phyloP scores from a whole-genome alignment of 345 rosid species.

The Boechera stricta region DNA sequence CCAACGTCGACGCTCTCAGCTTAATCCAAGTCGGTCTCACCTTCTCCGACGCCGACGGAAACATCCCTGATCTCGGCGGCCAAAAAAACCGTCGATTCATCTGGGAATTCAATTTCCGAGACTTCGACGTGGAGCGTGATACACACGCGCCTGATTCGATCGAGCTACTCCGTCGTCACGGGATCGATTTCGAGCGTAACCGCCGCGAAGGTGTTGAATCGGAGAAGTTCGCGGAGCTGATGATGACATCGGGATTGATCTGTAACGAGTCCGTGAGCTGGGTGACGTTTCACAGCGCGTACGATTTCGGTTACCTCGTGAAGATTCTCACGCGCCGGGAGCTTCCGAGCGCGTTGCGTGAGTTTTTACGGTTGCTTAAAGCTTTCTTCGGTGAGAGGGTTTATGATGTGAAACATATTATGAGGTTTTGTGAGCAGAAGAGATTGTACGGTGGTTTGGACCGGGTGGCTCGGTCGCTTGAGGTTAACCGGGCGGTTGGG shows the following conservation, averaged over 20 bases:
- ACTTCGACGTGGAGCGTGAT: slow-evolving; percentile 76
- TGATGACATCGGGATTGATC: slow-evolving; percentile 89
- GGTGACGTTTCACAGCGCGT: slow-evolving; percentile 96
- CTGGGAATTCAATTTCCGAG: slow-evolving; percentile 96
- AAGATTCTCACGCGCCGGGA: slow-evolving; percentile 75
- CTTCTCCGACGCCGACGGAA: slow-evolving; percentile 66
- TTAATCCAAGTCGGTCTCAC: slow-evolving; percentile 91
- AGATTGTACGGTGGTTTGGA: slow-evolving; percentile 78
- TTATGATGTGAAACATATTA: slow-evolving; percentile 88
- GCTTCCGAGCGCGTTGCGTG: slow-evolving; percentile 58
- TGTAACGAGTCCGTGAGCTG: slow-evolving; percentile 82
- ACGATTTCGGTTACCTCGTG: slow-evolving; percentile 88
- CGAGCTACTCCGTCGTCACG: slow-evolving; percentile 78
- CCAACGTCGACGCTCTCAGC: slow-evolving; percentile 81
- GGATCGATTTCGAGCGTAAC: slow-evolving; percentile 81
- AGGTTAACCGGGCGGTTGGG: slow-evolving; percentile 74
- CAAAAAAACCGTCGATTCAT: slow-evolving; percentile 48
- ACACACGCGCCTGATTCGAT: slow-evolving; percentile 84
- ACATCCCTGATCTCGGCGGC: slow-evolving; percentile 70
- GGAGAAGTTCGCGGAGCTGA: slow-evolving; percentile 72
- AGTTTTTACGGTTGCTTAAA: slow-evolving; percentile 57
- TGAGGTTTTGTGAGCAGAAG: slow-evolving; percentile 67
- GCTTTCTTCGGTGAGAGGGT: slow-evolving; percentile 68
- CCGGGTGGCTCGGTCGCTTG: slow-evolving; percentile 67
- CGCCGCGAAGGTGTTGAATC: slow-evolving; percentile 65